Evolutionary conservation across 805 yeast species (phyloP), one percentile per base, ranked within the genome.

Genomic region (Starmerella ratchasimensis): DNA sequence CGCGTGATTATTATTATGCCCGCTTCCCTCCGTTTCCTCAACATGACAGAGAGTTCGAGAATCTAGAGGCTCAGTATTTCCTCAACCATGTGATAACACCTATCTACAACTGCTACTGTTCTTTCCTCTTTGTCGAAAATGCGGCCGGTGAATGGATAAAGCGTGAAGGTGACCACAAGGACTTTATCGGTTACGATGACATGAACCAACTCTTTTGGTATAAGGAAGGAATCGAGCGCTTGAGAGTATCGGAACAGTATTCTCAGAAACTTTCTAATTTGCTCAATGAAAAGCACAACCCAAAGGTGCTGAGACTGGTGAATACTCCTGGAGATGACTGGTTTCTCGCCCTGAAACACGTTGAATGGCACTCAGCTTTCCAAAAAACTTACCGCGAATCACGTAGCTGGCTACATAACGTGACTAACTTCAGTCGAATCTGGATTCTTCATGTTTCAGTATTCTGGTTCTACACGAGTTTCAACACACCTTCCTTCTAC

Each of bases 131-230:
- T 47, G 65, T 61, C 26, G 47, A 56, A 3, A 25, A 32, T 1
- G 55, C 59, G 4, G 66, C 62, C 15, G 74, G 68, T 0, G 57
- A 56, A 17, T 67, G 63, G 53, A 58, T 65, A 21, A 63, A 64
- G 15, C 60, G 63, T 9, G 77, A 72, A 43, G 69, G 64, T 39
- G 88, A 79, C 51, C 88, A 83, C 52, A 65, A 72, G 13, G 60
- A 69, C 20, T 71, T 72, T 4, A 74, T 83, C 41, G 95, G 95
- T 0, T 83, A 83, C 56, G 95, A 83, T 60, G 95, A 83, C 56
- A 74, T 83, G 56, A 83, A 83, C 53, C 94, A 83, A 51, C 61
- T 79, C 27, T 83, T 83, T 52, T 83, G 95, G 95, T 74, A 78
- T 48, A 65, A 73, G 3, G 68, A 72, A 43, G 83, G 90, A 0